phyloP scores from a whole-genome alignment of 352 stramenopile species.

The Halophytophthora batemanensis region DNA sequence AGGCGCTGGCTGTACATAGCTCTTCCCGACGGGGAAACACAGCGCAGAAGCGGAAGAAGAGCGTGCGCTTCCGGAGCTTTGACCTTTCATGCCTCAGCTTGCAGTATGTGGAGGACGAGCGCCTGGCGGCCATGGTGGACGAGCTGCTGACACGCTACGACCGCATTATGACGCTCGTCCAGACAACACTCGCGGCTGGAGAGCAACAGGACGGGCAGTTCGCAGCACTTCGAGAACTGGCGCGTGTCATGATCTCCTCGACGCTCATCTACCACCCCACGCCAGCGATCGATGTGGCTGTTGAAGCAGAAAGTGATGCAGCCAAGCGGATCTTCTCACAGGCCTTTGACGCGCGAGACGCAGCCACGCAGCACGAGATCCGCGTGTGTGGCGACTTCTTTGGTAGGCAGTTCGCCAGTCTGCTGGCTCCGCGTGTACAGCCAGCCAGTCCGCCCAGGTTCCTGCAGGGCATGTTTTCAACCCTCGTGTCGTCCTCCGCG shows the following conservation, averaged over 20 bases:
- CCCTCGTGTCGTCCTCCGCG: conserved; percentile 44
- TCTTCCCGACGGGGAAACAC: conserved; percentile 9
- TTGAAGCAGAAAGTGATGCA: background rate
- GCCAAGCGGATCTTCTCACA: conserved; percentile 22
- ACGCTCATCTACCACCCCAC: conserved; percentile 6
- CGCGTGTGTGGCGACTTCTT: conserved; percentile 38
- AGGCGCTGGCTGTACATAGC: conserved; percentile 10
- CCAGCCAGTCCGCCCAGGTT: conserved; percentile 22
- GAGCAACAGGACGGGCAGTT: conserved; percentile 1
- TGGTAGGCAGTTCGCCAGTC: conserved; percentile 39
- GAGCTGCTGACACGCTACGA: conserved; percentile 40
- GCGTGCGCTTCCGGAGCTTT: conserved; percentile 64
- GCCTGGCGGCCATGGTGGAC: conserved; percentile 40
- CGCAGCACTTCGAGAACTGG: conserved; percentile 17
- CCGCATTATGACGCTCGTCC: conserved; percentile 34
- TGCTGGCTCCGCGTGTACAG: conserved; percentile 12
- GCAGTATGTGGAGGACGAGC: conserved; percentile 48
- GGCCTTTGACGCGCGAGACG: conserved; percentile 29
- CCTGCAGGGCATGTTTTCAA: conserved; percentile 50
- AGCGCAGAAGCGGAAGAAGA: conserved; percentile 27
- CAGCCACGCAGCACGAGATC: conserved; percentile 40
- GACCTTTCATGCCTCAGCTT: conserved; percentile 62
- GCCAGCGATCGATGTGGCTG: background rate
- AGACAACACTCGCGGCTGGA: conserved; percentile 15
- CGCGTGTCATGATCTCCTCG: conserved; percentile 16